Conservation (phyloP, 441 rosid genomes). For the Euphorbia celastroides region DNA sequence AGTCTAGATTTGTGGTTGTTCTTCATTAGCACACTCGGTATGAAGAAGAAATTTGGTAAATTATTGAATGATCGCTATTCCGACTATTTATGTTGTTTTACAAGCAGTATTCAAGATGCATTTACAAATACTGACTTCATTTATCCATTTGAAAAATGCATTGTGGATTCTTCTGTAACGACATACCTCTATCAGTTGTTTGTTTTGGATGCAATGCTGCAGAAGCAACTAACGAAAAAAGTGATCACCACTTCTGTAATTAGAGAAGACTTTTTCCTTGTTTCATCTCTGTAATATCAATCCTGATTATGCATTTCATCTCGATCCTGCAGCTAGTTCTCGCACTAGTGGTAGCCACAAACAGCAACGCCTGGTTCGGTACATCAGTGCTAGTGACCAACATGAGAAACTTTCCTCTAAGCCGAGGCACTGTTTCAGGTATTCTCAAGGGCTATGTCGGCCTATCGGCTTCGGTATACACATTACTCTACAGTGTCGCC, state of each 20-base stretch:
- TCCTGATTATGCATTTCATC: conserved; percentile 2
- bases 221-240: background rate
- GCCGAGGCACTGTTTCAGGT: conserved; percentile 84
- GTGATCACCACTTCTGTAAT: background rate
- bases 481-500: conserved; percentile 57
- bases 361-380: conserved; percentile 81
- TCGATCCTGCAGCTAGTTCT: too few species aligned
- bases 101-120: too few species aligned
- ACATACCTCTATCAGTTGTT: background rate
- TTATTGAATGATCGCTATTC: background rate
- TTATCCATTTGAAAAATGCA: too few species aligned
- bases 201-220: background rate
- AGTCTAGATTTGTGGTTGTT: background rate
- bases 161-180: background rate
- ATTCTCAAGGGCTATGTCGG: conserved; percentile 91
- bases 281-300: background rate
- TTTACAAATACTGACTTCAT: too few species aligned
- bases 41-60: background rate
- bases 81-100: background rate
- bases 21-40: background rate
- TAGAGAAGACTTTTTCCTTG: background rate
- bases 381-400: conserved; percentile 88
- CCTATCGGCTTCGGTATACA: conserved; percentile 66
- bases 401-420: conserved; percentile 96
- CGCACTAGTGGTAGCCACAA: conserved; percentile 67